Conservation (phyloP, 1,284 basidiomycete genomes). For the Megacollybia platyphylla region DNA sequence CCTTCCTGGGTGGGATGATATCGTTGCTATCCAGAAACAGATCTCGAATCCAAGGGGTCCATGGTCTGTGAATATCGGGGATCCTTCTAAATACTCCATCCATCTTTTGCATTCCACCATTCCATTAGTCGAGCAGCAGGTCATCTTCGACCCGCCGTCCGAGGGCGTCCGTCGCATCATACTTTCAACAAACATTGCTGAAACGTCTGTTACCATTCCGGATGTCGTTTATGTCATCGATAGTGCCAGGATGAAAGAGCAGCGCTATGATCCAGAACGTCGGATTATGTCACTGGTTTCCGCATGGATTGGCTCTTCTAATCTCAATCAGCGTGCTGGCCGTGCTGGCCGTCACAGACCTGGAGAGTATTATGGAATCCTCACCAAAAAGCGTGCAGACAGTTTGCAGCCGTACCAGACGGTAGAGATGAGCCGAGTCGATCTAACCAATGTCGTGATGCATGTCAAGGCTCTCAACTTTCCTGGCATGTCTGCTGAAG, state of each 20-base stretch:
- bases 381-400: conserved; percentile 55
- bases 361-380: conserved; percentile 86
- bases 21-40: conserved; percentile 64
- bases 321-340: conserved; percentile 87
- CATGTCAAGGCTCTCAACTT: conserved; percentile 96
- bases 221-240: conserved; percentile 95
- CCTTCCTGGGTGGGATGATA: conserved; percentile 89
- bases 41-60: conserved; percentile 44
- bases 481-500: conserved; percentile 77
- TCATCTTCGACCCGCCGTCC: conserved; percentile 77
- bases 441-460: conserved; percentile 88
- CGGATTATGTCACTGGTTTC: conserved; percentile 82
- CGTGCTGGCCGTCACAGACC: conserved; percentile 88
- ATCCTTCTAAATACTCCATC: conserved; percentile 54
- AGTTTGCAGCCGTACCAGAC: conserved; percentile 74
- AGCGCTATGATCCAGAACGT: conserved; percentile 84
- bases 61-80: conserved; percentile 49
- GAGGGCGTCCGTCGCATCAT: conserved; percentile 78
- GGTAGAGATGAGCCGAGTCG: conserved; percentile 95
- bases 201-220: conserved; percentile 93
- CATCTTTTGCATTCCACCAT: conserved; percentile 89
- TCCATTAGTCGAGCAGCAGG: conserved; percentile 83
- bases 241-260: conserved; percentile 82
- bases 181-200: conserved; percentile 91
- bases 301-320: conserved; percentile 89